These are phyloP conservation scores for Pharnaceum exiguum DNA, from an alignment of 148 eudicot genomes.

Conservation along the genomic window DNA sequence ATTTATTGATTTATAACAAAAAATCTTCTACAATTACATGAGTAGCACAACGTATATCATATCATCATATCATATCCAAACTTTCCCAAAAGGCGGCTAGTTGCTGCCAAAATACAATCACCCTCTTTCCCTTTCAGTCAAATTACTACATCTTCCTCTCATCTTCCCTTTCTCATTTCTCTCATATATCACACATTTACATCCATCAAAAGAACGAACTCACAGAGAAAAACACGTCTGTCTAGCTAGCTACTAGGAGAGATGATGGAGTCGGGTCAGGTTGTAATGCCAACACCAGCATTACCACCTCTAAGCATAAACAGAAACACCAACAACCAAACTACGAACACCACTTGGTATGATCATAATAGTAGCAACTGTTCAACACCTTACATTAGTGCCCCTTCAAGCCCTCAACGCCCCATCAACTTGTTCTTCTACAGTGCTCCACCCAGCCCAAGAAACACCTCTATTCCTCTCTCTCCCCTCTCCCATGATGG, in stretches of 20 bases:
- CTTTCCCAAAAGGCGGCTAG: constrained; percentile 23
- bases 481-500: constrained; percentile 1
- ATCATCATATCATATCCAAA: too few relatives aligned
- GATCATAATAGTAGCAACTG: constrained; percentile 9
- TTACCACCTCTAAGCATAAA: neutral
- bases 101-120: constrained; percentile 1
- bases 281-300: constrained; percentile 25
- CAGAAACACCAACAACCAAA: constrained; percentile 15
- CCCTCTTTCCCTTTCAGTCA: neutral
- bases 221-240: neutral
- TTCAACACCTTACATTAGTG: constrained; percentile 26
- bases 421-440: constrained; percentile 32
- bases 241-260: too few relatives aligned
- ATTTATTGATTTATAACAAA: too few relatives aligned
- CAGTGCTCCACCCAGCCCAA: constrained; percentile 53
- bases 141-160: neutral
- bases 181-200: neutral
- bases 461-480: constrained; percentile 19
- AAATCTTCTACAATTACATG: too few relatives aligned
- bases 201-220: neutral
- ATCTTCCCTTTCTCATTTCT: neutral
- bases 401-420: constrained; percentile 45
- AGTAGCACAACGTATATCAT: too few relatives aligned
- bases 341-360: too few relatives aligned
- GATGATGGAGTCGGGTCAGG: constrained; percentile 11